Evolutionary conservation across 2,329 filamentous ascomycete species (phyloP).

Genomic region (Trichoderma endophyticum): DNA sequence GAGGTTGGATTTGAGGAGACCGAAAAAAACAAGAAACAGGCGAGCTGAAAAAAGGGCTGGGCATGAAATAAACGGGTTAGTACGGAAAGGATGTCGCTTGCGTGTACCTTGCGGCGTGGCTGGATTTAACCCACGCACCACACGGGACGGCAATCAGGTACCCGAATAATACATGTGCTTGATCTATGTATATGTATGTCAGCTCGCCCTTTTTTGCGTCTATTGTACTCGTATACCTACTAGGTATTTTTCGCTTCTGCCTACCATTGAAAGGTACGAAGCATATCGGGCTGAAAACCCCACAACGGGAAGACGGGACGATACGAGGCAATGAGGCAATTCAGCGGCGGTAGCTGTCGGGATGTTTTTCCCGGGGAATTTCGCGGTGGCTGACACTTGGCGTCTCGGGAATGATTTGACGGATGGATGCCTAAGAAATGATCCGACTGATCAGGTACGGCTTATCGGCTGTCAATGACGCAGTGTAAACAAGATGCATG

Average conservation of each 20-base stretch:
- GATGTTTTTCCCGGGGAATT: neutral
- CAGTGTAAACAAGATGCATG: neutral
- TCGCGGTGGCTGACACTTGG: neutral
- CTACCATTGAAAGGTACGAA: neutral
- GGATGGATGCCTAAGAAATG: neutral
- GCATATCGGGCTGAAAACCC: neutral
- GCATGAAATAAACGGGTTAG: neutral
- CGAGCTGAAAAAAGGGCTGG: conserved; percentile 8
- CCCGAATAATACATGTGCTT: neutral
- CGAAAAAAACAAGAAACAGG: neutral
- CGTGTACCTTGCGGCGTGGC: conserved; percentile 10
- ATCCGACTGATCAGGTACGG: neutral
- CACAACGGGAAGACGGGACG: neutral
- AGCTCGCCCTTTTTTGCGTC: neutral
- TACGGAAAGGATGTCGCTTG: neutral
- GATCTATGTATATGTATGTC: neutral
- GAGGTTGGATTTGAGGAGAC: neutral
- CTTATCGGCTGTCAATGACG: neutral
- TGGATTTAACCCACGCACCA: neutral
- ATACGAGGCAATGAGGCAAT: neutral
- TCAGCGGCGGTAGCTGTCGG: neutral
- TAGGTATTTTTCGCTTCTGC: neutral
- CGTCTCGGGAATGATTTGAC: neutral
- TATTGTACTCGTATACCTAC: neutral
- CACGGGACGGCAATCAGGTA: neutral